Percentiles rank a stretch among this genome's conserved stretches.
Conservation (phyloP, 331 rosid genomes). For the Cucumis variabilis region DNA sequence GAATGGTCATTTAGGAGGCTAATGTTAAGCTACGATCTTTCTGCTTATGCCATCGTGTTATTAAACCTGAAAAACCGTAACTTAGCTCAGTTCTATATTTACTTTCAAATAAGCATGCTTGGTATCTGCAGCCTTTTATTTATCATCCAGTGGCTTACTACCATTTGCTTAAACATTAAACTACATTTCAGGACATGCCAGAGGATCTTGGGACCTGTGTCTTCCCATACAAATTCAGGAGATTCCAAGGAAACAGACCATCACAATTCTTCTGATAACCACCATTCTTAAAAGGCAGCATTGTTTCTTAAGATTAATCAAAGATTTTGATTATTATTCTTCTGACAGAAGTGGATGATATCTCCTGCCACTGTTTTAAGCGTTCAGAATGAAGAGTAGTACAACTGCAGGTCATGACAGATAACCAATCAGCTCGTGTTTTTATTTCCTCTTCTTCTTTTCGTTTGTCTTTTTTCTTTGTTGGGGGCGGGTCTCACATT, state of each 20-base stretch:
- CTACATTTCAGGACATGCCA: slow-evolving; percentile 62
- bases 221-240: slow-evolving; percentile 48
- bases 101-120: slow-evolving; percentile 16
- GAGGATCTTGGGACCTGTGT: slow-evolving; percentile 50
- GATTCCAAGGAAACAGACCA: slow-evolving; percentile 47
- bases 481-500: neutral
- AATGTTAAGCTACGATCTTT: neutral
- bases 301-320: neutral
- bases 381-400: slow-evolving; percentile 19
- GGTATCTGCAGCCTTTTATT: slow-evolving; percentile 13
- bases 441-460: too few species aligned
- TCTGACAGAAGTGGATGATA: slow-evolving; percentile 14
- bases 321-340: slow-evolving; percentile 3
- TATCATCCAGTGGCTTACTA: slow-evolving; percentile 25
- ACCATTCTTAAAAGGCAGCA: slow-evolving; percentile 29
- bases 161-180: neutral
- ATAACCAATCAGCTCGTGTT: slow-evolving; percentile 15
- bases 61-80: neutral
- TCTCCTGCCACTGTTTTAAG: slow-evolving; percentile 16
- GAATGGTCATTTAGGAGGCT: neutral
- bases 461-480: neutral
- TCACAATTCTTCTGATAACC: slow-evolving; percentile 47
- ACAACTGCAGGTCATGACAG: slow-evolving; percentile 11
- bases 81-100: neutral
- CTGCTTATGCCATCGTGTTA: neutral